Evolutionary conservation across 2,329 filamentous ascomycete species (phyloP), one percentile per base, ranked within the genome.

Genomic region (Colletotrichum sansevieriae): DNA sequence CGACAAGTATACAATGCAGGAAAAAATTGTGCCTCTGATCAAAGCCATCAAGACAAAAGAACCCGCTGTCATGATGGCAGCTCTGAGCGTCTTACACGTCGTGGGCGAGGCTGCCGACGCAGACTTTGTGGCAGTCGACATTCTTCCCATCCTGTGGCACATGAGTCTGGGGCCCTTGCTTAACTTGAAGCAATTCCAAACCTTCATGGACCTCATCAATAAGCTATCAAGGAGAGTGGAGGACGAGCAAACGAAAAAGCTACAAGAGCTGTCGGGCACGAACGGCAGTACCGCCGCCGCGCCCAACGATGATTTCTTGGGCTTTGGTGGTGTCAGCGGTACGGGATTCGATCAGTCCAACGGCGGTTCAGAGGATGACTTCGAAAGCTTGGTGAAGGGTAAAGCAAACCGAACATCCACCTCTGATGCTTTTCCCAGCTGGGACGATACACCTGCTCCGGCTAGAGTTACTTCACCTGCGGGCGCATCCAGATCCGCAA

Each of bases 1-100:
- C 33, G 96, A 99, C 82, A 98, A 98, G 78, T 98, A 96, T 76
- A 98, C 96, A 0, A 95, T 99, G 82, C 96, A 99, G 78, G 96
- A 99, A 77, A 98, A 98, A 82, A 92, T 99, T 39, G 88, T 98
- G 0, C 96, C 96, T 0, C 82, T 98, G 4, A 85, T 99, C 70
- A 94, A 93, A 75, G 94, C 86, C 2, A 98, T 99, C 82, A 98
- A 97, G 80, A 99, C 96, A 0, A 98, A 97, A 77, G 96, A 99
- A 78, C 96, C 96, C 0, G 95, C 94, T 8, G 96, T 99, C 10
- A 98, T 98, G 93, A 92, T 98, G 84, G 95, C 95, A 6, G 92
- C 94, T 0, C 84, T 98, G 39, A 91, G 91, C 63, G 94, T 98
- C 1, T 90, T 98, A 72, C 89, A 88, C 57, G 92, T 97, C 56